Evolutionary conservation across 768 basidiomycete species (phyloP).

Genomic region (Mycena maculata): DNA sequence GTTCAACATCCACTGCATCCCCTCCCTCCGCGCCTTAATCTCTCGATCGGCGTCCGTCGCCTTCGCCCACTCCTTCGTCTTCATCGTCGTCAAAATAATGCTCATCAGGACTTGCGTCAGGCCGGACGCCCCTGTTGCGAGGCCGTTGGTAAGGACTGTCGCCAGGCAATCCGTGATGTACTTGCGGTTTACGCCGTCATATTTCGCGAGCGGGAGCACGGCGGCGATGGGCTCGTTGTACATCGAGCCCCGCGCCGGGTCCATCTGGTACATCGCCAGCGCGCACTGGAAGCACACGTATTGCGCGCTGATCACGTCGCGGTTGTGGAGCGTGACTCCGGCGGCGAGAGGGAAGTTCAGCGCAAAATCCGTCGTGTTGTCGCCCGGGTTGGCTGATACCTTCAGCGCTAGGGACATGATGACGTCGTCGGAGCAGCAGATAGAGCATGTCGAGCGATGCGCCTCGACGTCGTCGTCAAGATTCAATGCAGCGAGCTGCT

Average conservation of each 20-base stretch:
- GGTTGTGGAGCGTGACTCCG: slow-evolving; percentile 22
- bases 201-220: slow-evolving; percentile 32
- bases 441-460: slow-evolving; percentile 27
- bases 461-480: slow-evolving; percentile 31
- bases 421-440: slow-evolving; percentile 32
- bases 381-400: slow-evolving; percentile 22
- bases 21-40: slow-evolving; percentile 23
- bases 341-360: slow-evolving; percentile 34
- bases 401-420: slow-evolving; percentile 35
- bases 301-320: slow-evolving; percentile 33
- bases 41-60: slow-evolving; percentile 19
- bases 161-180: slow-evolving; percentile 34
- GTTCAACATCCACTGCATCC: slow-evolving; percentile 30
- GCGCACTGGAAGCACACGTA: slow-evolving; percentile 35
- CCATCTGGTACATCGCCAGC: slow-evolving; percentile 33
- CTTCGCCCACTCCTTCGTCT: slow-evolving; percentile 33
- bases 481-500: slow-evolving; percentile 27
- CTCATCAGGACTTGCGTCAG: slow-evolving; percentile 30
- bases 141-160: slow-evolving; percentile 29
- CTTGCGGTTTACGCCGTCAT: slow-evolving; percentile 32
- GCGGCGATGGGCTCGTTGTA: slow-evolving; percentile 34
- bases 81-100: slow-evolving; percentile 28
- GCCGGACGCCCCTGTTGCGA: slow-evolving; percentile 31
- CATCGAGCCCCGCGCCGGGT: slow-evolving; percentile 30
- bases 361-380: slow-evolving; percentile 36